phyloP scores from a whole-genome alignment of 345 rosid genomes.

The Aquilaria sinensis region DNA sequence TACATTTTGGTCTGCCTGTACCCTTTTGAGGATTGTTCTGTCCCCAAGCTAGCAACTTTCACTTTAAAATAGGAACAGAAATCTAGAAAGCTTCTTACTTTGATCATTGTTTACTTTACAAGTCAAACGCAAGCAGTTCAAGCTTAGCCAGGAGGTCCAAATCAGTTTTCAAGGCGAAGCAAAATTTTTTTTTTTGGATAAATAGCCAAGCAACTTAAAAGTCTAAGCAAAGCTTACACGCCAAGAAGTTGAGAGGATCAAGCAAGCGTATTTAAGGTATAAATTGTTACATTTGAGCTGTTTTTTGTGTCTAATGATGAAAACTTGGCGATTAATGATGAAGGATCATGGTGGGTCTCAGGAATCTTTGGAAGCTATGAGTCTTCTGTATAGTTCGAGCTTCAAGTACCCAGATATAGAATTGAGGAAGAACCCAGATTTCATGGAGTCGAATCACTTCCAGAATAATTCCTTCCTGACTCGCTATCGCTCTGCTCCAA shows the following conservation, averaged over 20 bases:
- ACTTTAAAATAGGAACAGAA: neutral
- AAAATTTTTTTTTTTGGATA: neutral
- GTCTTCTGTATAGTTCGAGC: slow-evolving; percentile 28
- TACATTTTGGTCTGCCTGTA: neutral
- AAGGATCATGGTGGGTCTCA: slow-evolving; percentile 12
- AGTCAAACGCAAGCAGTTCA: too few relatives aligned
- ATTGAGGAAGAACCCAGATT: slow-evolving; percentile 27
- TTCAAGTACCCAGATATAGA: slow-evolving; percentile 32
- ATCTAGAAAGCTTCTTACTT: slow-evolving; percentile 4
- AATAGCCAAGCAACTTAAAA: neutral
- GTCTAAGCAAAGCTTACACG: slow-evolving; percentile 3
- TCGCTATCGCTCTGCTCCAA: slow-evolving; percentile 40
- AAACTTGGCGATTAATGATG: neutral
- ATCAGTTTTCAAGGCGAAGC: slow-evolving; percentile 8
- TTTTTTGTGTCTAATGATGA: slow-evolving; percentile 5
- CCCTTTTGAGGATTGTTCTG: neutral
- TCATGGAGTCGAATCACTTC: slow-evolving; percentile 29
- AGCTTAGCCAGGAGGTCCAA: too few relatives aligned
- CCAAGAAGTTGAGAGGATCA: slow-evolving; percentile 4
- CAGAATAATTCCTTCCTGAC: slow-evolving; percentile 24
- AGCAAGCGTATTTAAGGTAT: neutral
- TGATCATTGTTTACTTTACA: neutral
- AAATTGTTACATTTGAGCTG: neutral
- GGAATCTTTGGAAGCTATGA: slow-evolving; percentile 25
- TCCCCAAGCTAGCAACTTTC: slow-evolving; percentile 1